These are phyloP conservation scores for Cystobasidium onofrii DNA, from an alignment of 768 basidiomycete species.

Conservation along the genomic window DNA sequence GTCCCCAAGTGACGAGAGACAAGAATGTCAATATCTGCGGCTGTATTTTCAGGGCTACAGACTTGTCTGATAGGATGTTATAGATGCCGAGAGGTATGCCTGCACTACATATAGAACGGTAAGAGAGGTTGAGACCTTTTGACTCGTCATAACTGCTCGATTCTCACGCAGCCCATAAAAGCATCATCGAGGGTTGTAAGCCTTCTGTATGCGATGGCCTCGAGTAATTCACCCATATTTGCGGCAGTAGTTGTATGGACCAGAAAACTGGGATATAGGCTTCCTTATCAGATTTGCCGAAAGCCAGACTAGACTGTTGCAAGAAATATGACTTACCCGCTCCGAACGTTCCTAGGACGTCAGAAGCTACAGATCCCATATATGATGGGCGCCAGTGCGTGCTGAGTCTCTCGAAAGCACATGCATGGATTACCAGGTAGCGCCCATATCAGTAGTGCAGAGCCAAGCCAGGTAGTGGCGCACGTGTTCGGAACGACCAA, in stretches of 20 bases:
- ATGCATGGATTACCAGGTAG: not conserved
- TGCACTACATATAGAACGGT: not conserved
- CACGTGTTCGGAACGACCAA: too few species aligned
- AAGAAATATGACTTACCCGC: too few species aligned
- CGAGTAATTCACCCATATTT: slow-evolving; percentile 11
- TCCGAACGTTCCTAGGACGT: slow-evolving; percentile 8
- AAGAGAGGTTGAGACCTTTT: not conserved
- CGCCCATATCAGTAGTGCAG: too few species aligned
- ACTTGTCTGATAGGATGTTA: slow-evolving; percentile 19
- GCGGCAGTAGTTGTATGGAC: slow-evolving; percentile 14
- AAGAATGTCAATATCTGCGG: slow-evolving; percentile 40
- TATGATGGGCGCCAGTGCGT: not conserved
- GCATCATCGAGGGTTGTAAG: slow-evolving; percentile 31
- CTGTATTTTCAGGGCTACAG: slow-evolving; percentile 45
- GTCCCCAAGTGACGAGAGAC: slow-evolving; percentile 30
- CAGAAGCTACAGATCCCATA: slow-evolving; percentile 13
- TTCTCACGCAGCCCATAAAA: slow-evolving; percentile 24
- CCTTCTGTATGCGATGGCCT: slow-evolving; percentile 10
- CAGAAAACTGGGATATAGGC: not conserved
- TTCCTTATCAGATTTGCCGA: not conserved
- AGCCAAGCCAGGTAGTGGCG: not conserved
- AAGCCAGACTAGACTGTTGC: too few species aligned
- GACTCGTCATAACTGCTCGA: not conserved
- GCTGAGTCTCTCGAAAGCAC: not conserved
- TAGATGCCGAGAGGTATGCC: slow-evolving; percentile 16